Base-by-base conservation (phyloP, 169 alveolate genomes). In the Hepatocystis sp. region DNA sequence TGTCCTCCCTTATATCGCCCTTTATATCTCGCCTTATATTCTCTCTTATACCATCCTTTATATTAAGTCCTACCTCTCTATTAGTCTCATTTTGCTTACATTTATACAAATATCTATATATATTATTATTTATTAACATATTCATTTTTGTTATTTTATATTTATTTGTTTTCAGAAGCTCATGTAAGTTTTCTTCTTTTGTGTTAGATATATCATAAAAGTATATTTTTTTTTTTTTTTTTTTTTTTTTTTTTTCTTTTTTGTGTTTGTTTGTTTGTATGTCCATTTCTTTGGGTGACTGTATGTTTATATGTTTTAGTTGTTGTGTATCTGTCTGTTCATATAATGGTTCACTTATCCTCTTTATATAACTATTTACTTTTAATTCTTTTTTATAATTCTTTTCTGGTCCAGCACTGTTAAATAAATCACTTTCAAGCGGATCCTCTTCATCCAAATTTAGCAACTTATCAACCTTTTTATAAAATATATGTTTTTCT, bases 401-500 rank as follows among this genome's bases (percentile, higher is more conserved):
- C n/a, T n/a, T n/a, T n/a, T n/a, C n/a, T n/a, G n/a, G n/a, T n/a
- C n/a, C n/a, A n/a, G n/a, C n/a, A n/a, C n/a, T n/a, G n/a, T n/a
- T n/a, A n/a, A n/a, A n/a, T n/a, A n/a, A n/a, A n/a, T n/a, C n/a
- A 71, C 86, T 56, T n/a, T 71, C 86, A 21, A 56, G 78, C 4
- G 47, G 78, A 21, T 32, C 27, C 0, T 13, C 42, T 25, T 17
- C 34, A 15, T 42, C 55, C 27, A 15, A 4, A n/a, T 46, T 71
- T 25, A 71, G 28, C 42, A 71, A 56, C 30, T 71, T 76, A 25
- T 71, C 86, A 2, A 61, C 86, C 39, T 58, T 71, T 2, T 28
- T 60, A 36, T 71, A 71, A 36, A 71, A 34, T 2, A 3, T 53
- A 4, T 15, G 23, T 53, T 53, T 53, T 23, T 53, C 44, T 23